A percentile compares a stretch with the other conserved stretches of the same genome.
These are phyloP conservation scores for Clonostachys sp. DNA, from an alignment of 2,329 filamentous ascomycete species.

Conservation along the genomic window DNA sequence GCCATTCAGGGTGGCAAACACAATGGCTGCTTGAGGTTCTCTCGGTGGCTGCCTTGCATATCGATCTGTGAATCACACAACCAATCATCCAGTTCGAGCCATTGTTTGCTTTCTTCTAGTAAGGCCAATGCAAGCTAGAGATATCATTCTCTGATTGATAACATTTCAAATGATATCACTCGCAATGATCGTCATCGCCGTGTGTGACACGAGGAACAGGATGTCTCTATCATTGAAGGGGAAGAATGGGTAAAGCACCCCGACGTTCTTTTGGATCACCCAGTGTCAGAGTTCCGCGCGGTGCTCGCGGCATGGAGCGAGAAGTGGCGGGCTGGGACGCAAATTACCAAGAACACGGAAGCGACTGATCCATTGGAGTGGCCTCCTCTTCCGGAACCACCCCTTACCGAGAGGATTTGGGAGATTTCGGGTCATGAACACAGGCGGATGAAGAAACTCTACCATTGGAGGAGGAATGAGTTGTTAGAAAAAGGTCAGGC, in stretches of 20 bases:
- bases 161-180: too few species aligned
- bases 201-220: conserved; percentile 14
- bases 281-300: conserved; percentile 16
- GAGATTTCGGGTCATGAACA: background rate
- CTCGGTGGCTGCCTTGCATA: too few species aligned
- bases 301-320: conserved; percentile 17
- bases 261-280: conserved; percentile 20
- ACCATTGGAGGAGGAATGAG: conserved; percentile 1
- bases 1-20: too few species aligned
- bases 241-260: conserved; percentile 20
- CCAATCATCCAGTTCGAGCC: too few species aligned
- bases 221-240: conserved; percentile 7
- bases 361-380: conserved; percentile 14
- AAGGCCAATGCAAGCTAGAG: too few species aligned
- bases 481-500: conserved; percentile 5
- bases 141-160: too few species aligned
- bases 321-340: conserved; percentile 4
- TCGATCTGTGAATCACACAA: too few species aligned
- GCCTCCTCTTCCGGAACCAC: conserved; percentile 7
- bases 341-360: conserved; percentile 6
- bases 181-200: conserved; percentile 13
- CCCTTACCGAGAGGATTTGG: background rate
- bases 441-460: conserved; percentile 1
- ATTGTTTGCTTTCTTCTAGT: too few species aligned
- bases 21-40: too few species aligned